These are phyloP conservation scores for Myrmaecium sp. DNA, from an alignment of 2,329 filamentous ascomycete species.

Conservation along the genomic window DNA sequence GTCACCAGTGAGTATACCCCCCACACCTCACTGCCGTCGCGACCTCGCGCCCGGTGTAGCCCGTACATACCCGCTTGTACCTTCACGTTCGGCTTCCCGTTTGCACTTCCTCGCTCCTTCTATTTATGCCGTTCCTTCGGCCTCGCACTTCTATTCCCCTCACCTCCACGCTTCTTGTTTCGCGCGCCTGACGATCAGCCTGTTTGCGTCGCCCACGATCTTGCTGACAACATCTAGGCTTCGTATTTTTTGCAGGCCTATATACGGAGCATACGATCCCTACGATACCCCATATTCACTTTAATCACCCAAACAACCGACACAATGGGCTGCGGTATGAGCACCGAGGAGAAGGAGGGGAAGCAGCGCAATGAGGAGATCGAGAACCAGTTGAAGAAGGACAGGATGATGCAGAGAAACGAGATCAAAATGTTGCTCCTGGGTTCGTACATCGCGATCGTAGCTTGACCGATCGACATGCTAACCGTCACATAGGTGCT, in stretches of 20 bases:
- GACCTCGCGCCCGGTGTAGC: too few species aligned
- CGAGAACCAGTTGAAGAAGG: slow-evolving; percentile 95
- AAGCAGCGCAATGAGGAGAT: slow-evolving; percentile 99
- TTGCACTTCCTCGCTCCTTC: too few species aligned
- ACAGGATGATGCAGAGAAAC: slow-evolving; percentile 97
- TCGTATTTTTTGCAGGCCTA: slow-evolving; percentile 19
- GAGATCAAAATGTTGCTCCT: slow-evolving; percentile 99
- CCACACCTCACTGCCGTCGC: too few species aligned
- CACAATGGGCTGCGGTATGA: slow-evolving; percentile 99
- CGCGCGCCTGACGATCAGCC: too few species aligned
- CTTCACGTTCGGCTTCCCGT: too few species aligned
- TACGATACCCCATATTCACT: slow-evolving; percentile 8
- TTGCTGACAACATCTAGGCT: too few species aligned
- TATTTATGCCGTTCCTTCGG: too few species aligned
- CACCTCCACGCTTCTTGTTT: too few species aligned
- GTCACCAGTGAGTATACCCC: too few species aligned
- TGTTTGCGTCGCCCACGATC: too few species aligned
- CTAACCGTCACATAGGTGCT: slow-evolving; percentile 47
- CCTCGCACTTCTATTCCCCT: too few species aligned
- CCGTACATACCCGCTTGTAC: too few species aligned
- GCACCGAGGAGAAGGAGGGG: slow-evolving; percentile 99
- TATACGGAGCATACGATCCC: slow-evolving; percentile 13
- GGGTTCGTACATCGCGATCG: slow-evolving; percentile 43
- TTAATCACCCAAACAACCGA: slow-evolving; percentile 14
- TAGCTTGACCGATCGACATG: slow-evolving; percentile 6